These are phyloP conservation scores for Lolium perenne DNA, from an alignment of 176 grass and related monocot genomes.

Conservation along the genomic window DNA sequence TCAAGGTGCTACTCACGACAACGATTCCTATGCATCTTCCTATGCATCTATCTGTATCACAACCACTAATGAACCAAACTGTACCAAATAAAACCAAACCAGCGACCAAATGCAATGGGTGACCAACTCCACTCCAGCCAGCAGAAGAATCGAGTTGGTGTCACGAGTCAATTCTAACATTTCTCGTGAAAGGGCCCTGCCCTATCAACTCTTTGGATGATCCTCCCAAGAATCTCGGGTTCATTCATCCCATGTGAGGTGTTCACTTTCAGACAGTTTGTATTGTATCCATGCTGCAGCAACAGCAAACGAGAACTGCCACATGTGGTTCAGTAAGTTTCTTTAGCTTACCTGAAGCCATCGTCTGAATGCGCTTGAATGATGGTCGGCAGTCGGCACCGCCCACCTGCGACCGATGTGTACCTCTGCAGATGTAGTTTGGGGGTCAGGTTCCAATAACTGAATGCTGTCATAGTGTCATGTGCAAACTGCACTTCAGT, in stretches of 20 bases:
- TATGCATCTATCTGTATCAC: not conserved
- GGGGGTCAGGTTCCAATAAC: not conserved
- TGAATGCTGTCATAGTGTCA: not conserved
- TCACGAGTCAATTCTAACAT: conserved; percentile 10
- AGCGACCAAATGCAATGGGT: not conserved
- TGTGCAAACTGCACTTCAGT: conserved; percentile 4
- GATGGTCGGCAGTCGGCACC: conserved; percentile 7
- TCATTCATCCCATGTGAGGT: not conserved
- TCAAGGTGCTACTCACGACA: not conserved
- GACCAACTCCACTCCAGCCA: conserved; percentile 2
- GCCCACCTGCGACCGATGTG: conserved; percentile 6
- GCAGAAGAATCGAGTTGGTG: not conserved
- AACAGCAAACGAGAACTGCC: not conserved
- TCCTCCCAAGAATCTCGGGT: not conserved
- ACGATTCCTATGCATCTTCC: conserved; percentile 18
- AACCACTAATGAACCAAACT: not conserved
- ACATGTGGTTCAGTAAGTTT: not conserved
- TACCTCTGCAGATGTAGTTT: not conserved
- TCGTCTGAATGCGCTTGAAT: not conserved
- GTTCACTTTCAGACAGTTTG: not conserved
- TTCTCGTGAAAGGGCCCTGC: not conserved
- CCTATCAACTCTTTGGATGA: not conserved
- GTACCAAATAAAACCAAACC: not conserved
- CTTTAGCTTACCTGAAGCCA: not conserved
- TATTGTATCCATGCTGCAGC: not conserved